Base-by-base conservation (phyloP, 805 yeast species). In the Wickerhamiella alocasiicola region DNA sequence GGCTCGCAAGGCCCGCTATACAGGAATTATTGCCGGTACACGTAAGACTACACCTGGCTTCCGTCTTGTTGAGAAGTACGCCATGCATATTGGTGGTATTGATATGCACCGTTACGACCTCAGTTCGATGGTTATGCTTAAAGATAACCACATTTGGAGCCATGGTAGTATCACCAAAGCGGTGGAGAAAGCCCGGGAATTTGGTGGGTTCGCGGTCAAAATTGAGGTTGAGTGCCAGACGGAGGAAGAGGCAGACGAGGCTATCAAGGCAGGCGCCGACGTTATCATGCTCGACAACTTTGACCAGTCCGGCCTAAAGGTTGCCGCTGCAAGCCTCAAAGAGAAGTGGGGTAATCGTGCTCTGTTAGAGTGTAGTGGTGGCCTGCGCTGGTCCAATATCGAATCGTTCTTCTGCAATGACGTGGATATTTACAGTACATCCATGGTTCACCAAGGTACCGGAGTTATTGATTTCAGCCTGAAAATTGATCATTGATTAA, bases 41-140 rank as follows among this genome's bases (percentile, higher is more conserved):
- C 72, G 97, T 56, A 87, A 87, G 62, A 88, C 96, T n/a, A 88
- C 97, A 0, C 97, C 97, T 0, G 97, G 97, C 0, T 70, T 87
- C 47, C 73, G 97, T 54, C 66, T 78, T 31, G 62, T 88, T 44
- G 97, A 87, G 56, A 87, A 87, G 58, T 87, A 87, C 61, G 79
- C 94, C 18, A 88, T 87, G 97, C 63, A 83, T 24, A 93, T 87
- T 7, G 97, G 96, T 24, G 96, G 96, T 3, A 81, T 83, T 42
- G 97, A 87, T 56, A 71, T 91, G 42, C 97, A 87, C 59, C 69
- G 97, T 48, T 83, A 83, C 55, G 96, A 88, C 56, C 71, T 87
- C 43, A 78, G 91, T 33, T 73, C 91, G 2, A 87, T 87, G 97
- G 87, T 88, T 2, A 87, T 88, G 97, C 70, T 87, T 51, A 87